Percentiles rank a stretch among this genome's conserved stretches.
phyloP scores from a whole-genome alignment of 2,329 filamentous ascomycete genomes.

The Botrytis medusae region DNA sequence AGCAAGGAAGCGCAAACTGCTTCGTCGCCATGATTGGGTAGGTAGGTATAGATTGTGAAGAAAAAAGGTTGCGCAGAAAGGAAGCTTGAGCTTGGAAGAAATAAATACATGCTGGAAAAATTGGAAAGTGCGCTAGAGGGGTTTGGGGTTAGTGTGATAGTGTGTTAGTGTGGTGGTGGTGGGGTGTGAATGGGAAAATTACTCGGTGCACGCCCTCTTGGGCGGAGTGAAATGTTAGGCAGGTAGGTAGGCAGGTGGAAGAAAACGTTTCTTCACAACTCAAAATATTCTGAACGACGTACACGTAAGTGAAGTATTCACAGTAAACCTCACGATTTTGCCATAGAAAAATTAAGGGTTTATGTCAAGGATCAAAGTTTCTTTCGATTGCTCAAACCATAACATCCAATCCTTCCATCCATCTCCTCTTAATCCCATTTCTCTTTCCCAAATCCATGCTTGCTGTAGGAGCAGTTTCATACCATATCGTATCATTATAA shows the following conservation, averaged over 20 bases:
- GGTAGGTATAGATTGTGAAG: not conserved
- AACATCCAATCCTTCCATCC: not conserved
- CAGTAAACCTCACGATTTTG: not conserved
- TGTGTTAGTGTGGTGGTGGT: not conserved
- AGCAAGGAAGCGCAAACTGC: not conserved
- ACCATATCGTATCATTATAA: conserved; percentile 10
- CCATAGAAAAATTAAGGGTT: too few relatives aligned
- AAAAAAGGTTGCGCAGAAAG: not conserved
- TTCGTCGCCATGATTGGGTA: not conserved
- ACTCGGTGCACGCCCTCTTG: not conserved
- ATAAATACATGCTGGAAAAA: not conserved
- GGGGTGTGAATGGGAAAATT: not conserved
- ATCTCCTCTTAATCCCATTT: not conserved
- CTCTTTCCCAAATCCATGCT: not conserved
- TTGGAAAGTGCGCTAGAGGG: not conserved
- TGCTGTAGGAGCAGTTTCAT: conserved; percentile 10
- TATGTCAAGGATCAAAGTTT: not conserved
- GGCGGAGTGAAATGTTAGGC: not conserved
- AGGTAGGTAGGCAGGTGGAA: too few relatives aligned
- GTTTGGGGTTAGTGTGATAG: not conserved
- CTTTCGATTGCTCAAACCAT: not conserved
- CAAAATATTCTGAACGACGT: too few relatives aligned
- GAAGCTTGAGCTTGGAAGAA: not conserved
- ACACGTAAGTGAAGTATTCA: not conserved
- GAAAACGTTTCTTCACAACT: too few relatives aligned